Evolutionary conservation across 805 yeast genomes (phyloP), one percentile per base, ranked within the genome.

Genomic region (Kazachstania africana): DNA sequence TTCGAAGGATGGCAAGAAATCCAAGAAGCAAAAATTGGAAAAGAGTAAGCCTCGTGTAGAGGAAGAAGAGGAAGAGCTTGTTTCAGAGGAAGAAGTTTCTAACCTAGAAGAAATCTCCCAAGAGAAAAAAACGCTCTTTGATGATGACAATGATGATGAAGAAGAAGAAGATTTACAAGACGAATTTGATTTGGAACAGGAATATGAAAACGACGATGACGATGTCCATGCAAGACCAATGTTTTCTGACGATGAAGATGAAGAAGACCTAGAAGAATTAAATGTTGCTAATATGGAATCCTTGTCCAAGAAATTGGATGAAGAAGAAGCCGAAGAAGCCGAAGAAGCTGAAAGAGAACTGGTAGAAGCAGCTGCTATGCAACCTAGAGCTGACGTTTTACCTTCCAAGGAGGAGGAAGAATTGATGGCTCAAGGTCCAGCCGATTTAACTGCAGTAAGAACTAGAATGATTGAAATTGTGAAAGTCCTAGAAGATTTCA

Each of bases 401-500:
- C 95, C 95, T 24, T 63, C 78, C 3, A 72, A 59, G 16, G 78
- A 67, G 40, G 83, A 76, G 49, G 80, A 76, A 45, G 68, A 62
- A 34, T 70, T 66, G 33, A 66, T 65, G 42, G 63, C 63, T 19
- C 57, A 62, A 34, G 68, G 66, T 12, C 78, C 84, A 28, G 75
- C 75, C 43, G 94, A 85, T 53, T 67, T 87, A 29, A 81, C 85
- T 6, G 66, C 81, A 46, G 70, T 82, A 6, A 75, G 97, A 60
- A 83, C 95, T 13, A 75, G 98, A 62, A 88, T 91, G 80, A 75
- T 88, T 45, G 98, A 91, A 62, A 73, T 93, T 40, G 88, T 87
- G 31, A 87, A 87, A 55, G 95, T 88, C 12, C 69, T 91, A 45
- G 96, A 88, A 57, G 83, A 88, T 57, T 84, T 88, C 63, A 76